Percentiles rank a stretch among this genome's conserved stretches.
phyloP scores from a whole-genome alignment of 306 rosid genomes.

The Clitoria ternatea region DNA sequence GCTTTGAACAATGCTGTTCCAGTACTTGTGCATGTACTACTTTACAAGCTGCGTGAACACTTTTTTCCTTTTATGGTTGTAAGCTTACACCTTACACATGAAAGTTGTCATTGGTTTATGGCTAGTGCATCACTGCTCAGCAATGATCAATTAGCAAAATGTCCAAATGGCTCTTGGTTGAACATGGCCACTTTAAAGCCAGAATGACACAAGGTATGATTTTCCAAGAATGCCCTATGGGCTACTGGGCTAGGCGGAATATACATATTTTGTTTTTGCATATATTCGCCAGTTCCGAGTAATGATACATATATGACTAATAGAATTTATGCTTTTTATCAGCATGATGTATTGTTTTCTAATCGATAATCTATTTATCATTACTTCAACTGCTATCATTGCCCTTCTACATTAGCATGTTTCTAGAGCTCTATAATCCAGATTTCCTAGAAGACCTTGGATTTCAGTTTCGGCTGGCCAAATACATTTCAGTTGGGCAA shows the following conservation, averaged over 20 bases:
- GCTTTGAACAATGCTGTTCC: conserved; percentile 20
- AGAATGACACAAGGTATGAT: conserved; percentile 25
- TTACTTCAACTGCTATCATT: neutral
- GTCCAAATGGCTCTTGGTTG: conserved; percentile 24
- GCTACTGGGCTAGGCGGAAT: conserved; percentile 1
- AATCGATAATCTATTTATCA: neutral
- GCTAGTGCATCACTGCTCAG: conserved; percentile 26
- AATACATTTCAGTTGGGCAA: neutral
- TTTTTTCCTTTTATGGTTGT: conserved; percentile 19
- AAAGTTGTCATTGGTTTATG: conserved; percentile 19
- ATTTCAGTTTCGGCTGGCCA: conserved; percentile 1
- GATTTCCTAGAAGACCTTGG: neutral
- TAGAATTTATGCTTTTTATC: neutral
- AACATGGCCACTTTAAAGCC: conserved; percentile 25
- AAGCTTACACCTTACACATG: conserved; percentile 26
- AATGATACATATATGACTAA: neutral
- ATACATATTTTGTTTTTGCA: neutral
- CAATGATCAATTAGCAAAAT: conserved; percentile 30
- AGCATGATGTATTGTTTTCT: neutral
- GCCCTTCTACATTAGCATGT: neutral
- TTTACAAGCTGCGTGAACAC: conserved; percentile 16
- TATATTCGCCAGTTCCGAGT: conserved; percentile 4
- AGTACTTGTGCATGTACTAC: conserved; percentile 11
- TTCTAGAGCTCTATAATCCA: neutral
- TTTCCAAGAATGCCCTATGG: neutral